phyloP scores from a whole-genome alignment of 140 eudicot genomes.

The Bidens hawaiensis region DNA sequence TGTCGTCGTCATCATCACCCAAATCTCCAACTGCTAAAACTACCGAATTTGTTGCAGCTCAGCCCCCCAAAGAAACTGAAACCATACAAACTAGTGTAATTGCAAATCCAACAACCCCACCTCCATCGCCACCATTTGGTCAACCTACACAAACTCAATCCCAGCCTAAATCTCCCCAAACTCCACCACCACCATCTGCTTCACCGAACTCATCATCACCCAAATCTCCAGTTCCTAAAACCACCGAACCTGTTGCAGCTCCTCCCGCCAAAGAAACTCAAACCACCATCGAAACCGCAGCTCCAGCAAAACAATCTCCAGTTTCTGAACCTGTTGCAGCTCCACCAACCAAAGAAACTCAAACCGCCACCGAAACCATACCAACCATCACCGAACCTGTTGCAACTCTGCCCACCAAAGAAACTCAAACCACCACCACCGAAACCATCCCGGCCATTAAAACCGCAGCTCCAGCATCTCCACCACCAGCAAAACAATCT shows the following conservation, averaged over 20 bases:
- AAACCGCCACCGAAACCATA: conserved; percentile 12
- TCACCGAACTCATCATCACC: conserved; percentile 13
- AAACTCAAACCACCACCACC: no score
- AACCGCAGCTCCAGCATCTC: background rate
- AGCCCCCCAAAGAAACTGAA: conserved; percentile 9
- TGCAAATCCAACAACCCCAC: conserved; percentile 13
- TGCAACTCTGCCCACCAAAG: background rate
- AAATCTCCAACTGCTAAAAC: conserved; percentile 24
- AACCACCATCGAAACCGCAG: conserved; percentile 13
- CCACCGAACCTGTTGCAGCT: conserved; percentile 15
- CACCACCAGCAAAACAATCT: conserved; percentile 19
- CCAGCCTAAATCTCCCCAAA: conserved; percentile 23
- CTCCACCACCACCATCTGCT: background rate
- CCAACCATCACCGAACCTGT: conserved; percentile 17
- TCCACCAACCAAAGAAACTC: conserved; percentile 8
- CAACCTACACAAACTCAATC: conserved; percentile 21
- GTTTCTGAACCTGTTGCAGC: conserved; percentile 18
- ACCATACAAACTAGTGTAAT: conserved; percentile 2
- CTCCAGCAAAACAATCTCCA: no score
- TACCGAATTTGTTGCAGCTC: conserved; percentile 18
- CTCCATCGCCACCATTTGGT: conserved; percentile 29
- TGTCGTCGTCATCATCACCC: background rate
- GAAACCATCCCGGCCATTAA: no score
- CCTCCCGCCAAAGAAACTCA: conserved; percentile 9
- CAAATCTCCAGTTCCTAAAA: conserved; percentile 18